These are phyloP conservation scores for Letharia columbiana DNA, from an alignment of 495 filamentous ascomycete genomes.

Conservation along the genomic window DNA sequence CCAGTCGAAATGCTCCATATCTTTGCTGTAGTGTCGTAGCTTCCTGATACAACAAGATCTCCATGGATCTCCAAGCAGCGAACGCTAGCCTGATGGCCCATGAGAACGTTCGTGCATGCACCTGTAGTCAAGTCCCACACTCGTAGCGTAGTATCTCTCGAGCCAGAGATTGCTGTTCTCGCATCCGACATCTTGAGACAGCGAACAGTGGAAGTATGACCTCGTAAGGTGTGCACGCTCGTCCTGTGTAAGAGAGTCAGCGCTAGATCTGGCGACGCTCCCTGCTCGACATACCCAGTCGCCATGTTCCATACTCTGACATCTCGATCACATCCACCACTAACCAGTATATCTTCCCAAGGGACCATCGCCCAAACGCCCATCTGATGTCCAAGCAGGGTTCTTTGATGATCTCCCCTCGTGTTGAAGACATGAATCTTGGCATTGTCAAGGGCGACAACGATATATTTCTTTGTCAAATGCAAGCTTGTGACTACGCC, in stretches of 20 bases:
- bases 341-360: slow-evolving; percentile 91
- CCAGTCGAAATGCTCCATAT: slow-evolving; percentile 97
- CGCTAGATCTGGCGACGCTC: background rate
- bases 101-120: slow-evolving; percentile 79
- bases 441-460: slow-evolving; percentile 94
- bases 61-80: slow-evolving; percentile 93
- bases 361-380: slow-evolving; percentile 99
- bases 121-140: slow-evolving; percentile 91
- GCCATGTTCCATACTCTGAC: slow-evolving; percentile 96
- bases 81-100: slow-evolving; percentile 94
- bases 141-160: slow-evolving; percentile 84
- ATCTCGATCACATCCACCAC: slow-evolving; percentile 92
- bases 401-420: slow-evolving; percentile 77
- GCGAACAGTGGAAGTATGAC: slow-evolving; percentile 92
- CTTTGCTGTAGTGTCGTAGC: slow-evolving; percentile 92
- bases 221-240: slow-evolving; percentile 75
- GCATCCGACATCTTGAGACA: slow-evolving; percentile 96
- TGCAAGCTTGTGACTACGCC: slow-evolving; percentile 95
- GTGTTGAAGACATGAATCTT: slow-evolving; percentile 98
- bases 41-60: slow-evolving; percentile 89
- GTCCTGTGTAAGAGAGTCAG: slow-evolving; percentile 36
- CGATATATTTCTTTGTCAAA: slow-evolving; percentile 89
- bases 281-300: slow-evolving; percentile 54
- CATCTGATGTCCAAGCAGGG: slow-evolving; percentile 92
- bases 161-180: slow-evolving; percentile 91